Conservation (phyloP, 1,284 basidiomycete species). For the Anthracocystis walkeri region DNA sequence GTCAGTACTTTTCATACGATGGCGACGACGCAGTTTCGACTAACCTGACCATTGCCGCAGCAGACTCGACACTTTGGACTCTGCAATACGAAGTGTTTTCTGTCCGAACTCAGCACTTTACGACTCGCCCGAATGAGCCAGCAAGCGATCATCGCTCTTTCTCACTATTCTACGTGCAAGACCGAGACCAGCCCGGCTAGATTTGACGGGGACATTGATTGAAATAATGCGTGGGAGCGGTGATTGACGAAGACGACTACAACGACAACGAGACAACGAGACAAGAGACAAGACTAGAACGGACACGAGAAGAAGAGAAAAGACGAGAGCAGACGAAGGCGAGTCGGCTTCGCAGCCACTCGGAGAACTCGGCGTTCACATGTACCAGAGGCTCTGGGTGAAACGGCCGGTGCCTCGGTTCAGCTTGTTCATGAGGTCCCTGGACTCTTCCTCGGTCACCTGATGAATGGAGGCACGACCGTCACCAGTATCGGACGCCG, state of each 20-base stretch:
- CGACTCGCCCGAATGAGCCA: no score
- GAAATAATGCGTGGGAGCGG: neutral
- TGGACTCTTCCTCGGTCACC: conserved; percentile 31
- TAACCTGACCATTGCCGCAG: neutral
- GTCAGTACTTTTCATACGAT: neutral
- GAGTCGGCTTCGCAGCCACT: no score
- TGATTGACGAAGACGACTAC: neutral
- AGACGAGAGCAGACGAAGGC: neutral
- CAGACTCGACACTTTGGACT: neutral
- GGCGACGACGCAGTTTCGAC: neutral
- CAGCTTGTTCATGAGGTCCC: conserved; percentile 31
- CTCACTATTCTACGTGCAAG: neutral
- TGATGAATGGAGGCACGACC: neutral
- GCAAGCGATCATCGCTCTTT: no score
- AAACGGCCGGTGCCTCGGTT: conserved; percentile 9
- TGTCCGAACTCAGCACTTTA: neutral
- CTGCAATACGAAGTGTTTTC: neutral
- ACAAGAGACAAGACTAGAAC: neutral
- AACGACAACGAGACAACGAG: neutral
- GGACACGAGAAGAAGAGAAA: neutral
- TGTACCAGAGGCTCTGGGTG: conserved; percentile 39
- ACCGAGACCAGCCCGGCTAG: conserved; percentile 1
- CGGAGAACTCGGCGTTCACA: conserved; percentile 18
- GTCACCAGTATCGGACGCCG: conserved; percentile 10
- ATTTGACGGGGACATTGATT: neutral